Evolutionary conservation across 768 basidiomycete genomes (phyloP).

Genomic region (Lactifluus hygrophoroides): DNA sequence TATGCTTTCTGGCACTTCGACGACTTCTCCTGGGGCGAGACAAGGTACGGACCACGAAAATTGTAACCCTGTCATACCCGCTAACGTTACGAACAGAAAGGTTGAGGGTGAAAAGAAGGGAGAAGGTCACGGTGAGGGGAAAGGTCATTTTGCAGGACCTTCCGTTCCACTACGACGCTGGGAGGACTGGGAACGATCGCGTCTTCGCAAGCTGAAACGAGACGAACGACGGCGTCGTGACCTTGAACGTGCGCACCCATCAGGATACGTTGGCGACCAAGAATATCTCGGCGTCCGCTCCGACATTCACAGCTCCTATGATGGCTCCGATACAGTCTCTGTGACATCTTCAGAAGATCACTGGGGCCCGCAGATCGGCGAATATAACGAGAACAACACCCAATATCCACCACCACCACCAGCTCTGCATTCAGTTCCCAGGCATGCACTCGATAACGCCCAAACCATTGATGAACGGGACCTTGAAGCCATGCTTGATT

Average conservation of each 20-base stretch:
- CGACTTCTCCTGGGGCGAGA: slow-evolving; percentile 99
- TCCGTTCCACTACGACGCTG: slow-evolving; percentile 91
- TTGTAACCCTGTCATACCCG: neutral
- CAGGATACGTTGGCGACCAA: slow-evolving; percentile 57
- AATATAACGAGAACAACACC: slow-evolving; percentile 78
- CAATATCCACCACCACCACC: slow-evolving; percentile 81
- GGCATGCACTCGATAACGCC: slow-evolving; percentile 30
- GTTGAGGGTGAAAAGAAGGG: slow-evolving; percentile 86
- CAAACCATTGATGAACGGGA: slow-evolving; percentile 59
- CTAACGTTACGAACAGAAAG: slow-evolving; percentile 46
- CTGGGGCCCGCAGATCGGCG: slow-evolving; percentile 93
- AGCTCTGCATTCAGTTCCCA: slow-evolving; percentile 44
- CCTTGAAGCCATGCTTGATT: slow-evolving; percentile 87
- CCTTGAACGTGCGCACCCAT: slow-evolving; percentile 68
- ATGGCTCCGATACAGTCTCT: slow-evolving; percentile 75
- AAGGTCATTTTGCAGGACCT: slow-evolving; percentile 40
- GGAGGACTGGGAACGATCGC: slow-evolving; percentile 99
- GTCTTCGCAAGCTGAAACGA: slow-evolving; percentile 81
- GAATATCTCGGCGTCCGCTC: slow-evolving; percentile 51
- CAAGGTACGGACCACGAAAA: slow-evolving; percentile 51
- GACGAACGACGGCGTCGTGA: slow-evolving; percentile 78
- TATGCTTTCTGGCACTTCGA: slow-evolving; percentile 99
- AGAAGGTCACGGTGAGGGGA: slow-evolving; percentile 67
- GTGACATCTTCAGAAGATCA: slow-evolving; percentile 85
- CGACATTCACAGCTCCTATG: slow-evolving; percentile 49